Evolutionary conservation across 306 rosid species (phyloP).

Genomic region (Inga laurina): DNA sequence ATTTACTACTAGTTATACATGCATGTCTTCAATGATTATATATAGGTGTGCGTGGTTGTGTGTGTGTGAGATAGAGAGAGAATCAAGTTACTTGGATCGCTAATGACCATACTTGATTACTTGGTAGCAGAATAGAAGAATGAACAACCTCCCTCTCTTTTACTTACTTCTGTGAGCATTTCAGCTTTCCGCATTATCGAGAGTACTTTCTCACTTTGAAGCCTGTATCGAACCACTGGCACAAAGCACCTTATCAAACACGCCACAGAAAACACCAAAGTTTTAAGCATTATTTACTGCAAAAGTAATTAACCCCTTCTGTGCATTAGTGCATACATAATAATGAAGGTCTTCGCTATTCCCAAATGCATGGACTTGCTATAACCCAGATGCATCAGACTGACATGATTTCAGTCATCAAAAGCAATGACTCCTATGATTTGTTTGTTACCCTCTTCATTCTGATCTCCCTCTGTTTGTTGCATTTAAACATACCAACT

Average conservation of each 20-base stretch:
- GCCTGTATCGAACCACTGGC: conserved; percentile 33
- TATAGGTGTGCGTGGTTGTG: background rate
- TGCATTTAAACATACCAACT: conserved; percentile 26
- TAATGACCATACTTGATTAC: background rate
- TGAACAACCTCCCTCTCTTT: background rate
- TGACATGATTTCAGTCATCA: conserved; percentile 16
- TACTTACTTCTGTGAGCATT: background rate
- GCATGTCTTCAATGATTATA: background rate
- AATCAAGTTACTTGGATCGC: background rate
- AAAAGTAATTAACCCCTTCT: background rate
- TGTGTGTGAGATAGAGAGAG: background rate
- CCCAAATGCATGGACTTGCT: conserved; percentile 44
- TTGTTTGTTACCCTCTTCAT: background rate
- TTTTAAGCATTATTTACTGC: conserved; percentile 31
- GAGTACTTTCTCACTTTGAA: conserved; percentile 33
- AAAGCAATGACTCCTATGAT: background rate
- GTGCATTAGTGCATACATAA: background rate
- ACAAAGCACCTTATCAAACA: conserved; percentile 22
- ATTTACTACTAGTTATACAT: background rate
- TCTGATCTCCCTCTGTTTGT: background rate
- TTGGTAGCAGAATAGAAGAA: background rate
- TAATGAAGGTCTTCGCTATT: conserved; percentile 26
- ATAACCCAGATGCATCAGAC: conserved; percentile 13
- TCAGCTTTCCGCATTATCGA: conserved; percentile 59
- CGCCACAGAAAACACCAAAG: conserved; percentile 39